These are phyloP conservation scores for Syzygium aromaticum DNA, from an alignment of 345 rosid species.

Conservation along the genomic window DNA sequence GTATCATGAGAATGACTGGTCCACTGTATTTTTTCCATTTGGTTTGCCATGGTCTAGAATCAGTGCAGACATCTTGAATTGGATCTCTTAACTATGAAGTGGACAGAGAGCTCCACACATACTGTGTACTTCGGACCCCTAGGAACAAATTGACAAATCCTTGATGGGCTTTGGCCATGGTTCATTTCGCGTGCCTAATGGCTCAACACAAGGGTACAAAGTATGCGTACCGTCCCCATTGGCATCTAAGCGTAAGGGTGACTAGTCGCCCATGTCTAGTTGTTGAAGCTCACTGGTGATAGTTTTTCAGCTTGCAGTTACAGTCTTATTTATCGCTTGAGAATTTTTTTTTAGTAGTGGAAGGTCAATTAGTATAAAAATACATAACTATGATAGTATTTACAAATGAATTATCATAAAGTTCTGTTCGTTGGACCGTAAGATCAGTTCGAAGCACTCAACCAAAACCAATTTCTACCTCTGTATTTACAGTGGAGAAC, in stretches of 20 bases:
- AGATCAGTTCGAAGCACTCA: background rate
- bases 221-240: background rate
- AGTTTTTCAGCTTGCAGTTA: background rate
- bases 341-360: background rate
- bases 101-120: background rate
- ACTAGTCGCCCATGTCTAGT: background rate
- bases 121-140: background rate
- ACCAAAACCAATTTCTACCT: no score
- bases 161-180: background rate
- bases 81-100: background rate
- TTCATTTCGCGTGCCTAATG: background rate
- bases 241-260: background rate
- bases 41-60: background rate
- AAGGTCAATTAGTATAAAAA: background rate
- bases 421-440: background rate
- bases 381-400: no score
- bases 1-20: background rate
- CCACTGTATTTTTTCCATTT: background rate
- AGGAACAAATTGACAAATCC: background rate
- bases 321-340: background rate
- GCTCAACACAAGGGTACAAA: background rate
- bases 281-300: background rate
- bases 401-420: no score
- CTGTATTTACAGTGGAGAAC: background rate
- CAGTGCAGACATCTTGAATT: background rate